phyloP scores from a whole-genome alignment of 306 rosid species.

The Canavalia ensiformis region DNA sequence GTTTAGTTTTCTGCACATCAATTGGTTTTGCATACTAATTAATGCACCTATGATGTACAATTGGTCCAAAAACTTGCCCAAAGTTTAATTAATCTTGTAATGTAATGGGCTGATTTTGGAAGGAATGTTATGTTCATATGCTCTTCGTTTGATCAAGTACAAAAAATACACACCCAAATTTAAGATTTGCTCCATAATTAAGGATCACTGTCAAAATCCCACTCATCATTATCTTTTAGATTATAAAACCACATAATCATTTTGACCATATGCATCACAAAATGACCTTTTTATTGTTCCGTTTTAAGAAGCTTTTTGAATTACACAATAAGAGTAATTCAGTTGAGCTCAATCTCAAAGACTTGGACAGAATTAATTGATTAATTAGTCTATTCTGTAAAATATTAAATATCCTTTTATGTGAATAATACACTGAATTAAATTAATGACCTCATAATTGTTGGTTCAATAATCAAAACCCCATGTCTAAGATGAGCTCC shows the following conservation, averaged over 20 bases:
- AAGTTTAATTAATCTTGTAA: background rate
- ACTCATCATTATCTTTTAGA: background rate
- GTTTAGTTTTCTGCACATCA: background rate
- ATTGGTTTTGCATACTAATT: slow-evolving; percentile 25
- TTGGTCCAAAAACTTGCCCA: background rate
- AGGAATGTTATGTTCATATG: background rate
- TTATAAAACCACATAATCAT: slow-evolving; percentile 31
- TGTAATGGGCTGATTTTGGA: background rate
- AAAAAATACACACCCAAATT: background rate
- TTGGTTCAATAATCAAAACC: slow-evolving; percentile 16
- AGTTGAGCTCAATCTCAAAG: slow-evolving; percentile 8
- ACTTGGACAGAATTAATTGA: background rate
- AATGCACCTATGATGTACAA: slow-evolving; percentile 18
- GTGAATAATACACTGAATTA: background rate
- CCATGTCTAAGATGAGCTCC: background rate
- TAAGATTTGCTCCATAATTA: slow-evolving; percentile 29
- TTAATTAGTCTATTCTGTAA: background rate
- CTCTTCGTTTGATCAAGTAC: slow-evolving; percentile 4
- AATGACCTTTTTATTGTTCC: background rate
- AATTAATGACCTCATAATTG: background rate
- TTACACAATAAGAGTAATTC: background rate
- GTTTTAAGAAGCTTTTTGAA: background rate
- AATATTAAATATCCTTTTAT: slow-evolving; percentile 8
- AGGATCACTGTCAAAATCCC: background rate
- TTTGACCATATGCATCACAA: background rate